Base-by-base conservation (phyloP, 768 basidiomycete genomes). In the Leccinum pellstonianum region DNA sequence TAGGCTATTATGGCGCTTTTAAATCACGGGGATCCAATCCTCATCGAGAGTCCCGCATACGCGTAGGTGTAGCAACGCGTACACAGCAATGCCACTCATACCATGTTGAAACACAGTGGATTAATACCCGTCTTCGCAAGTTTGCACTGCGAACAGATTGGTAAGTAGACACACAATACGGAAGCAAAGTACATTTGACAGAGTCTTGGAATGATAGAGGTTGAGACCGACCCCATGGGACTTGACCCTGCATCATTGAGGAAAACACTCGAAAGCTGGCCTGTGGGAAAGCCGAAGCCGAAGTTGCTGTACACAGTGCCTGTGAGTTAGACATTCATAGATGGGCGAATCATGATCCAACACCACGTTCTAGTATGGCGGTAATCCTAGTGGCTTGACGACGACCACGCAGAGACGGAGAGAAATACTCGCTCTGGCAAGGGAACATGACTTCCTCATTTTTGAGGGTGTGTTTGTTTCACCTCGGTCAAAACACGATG, bases 341-440 rank as follows among this genome's bases (percentile, higher is more conserved):
- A 50, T 29, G 49, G 25, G 50, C 52, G n/a, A 1, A 41, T 1
- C 41, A n/a, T 57, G 25, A 21, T 23, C 21, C 23, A 33, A 52
- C 55, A 48, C 4, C 9, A 9, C 10, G 51, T 57, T 31, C 7
- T 58, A 87, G 84, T 86, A 86, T 62, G 91, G 92, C 35, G 86
- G 86, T 60, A 92, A 94, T 70, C 89, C 89, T 5, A 88, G 87
- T 6, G 92, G 92, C 5, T 85, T 83, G 72, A 91, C 90, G 6
- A 82, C 86, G 3, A 81, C 86, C 0, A 71, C 82, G 14, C 82
- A 84, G 56, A 80, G 91, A 41, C 80, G 83, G 23, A 76, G 82
- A 71, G 82, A 86, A 67, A 82, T 88, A 10, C 79, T 95, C 15
- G 73, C 77, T 59, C 79, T 93, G 27, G 85, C 86, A 33, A 78